Base-by-base conservation (phyloP, 257 asterid genomes). In the Nicotiana attenuata region DNA sequence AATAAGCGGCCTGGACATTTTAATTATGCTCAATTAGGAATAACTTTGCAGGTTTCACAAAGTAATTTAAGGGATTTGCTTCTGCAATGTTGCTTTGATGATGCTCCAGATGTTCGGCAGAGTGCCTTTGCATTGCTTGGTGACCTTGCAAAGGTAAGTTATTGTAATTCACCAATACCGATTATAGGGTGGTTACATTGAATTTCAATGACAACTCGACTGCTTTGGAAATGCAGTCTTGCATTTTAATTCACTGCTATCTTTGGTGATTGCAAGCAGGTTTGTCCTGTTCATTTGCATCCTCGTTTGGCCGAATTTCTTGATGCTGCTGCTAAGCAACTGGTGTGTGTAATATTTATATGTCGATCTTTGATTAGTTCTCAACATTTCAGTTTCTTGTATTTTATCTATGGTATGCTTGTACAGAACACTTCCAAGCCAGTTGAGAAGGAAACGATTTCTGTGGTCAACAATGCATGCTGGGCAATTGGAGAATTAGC, bases 401-500 rank as follows among this genome's bases (percentile, higher is more conserved):
- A 41, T 83, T 81, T 78, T 41, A 26, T 35, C 69, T 38, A 45
- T 33, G 71, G 22, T 41, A 80, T 81, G 50, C 83, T 87, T 82
- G 55, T 66, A 59, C 97, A 96, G 98, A 89, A 84, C 87, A 82
- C 93, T 47, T 86, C 93, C 33, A 91, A 92, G 94, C 92, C 93
- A 41, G 13, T 41, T 41, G 50, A 41, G 88, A 96, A 92, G 88
- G 99, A 93, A 80, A 91, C 93, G 55, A 85, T 93, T 78, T 94
- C 99, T 81, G 98, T 93, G 71, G 99, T 98, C 86, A 96, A 96
- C 83, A 96, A 96, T 90, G 99, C 99, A 69, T 96, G 99, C 83
- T 96, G 99, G 99, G 99, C 98, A 82, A 91, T 96, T 82, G 99
- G 99, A 80, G 99, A 96, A 85, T 87, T 96, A 76, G 99, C 99